Percentiles rank a stretch among this genome's conserved stretches.
These are phyloP conservation scores for Aspergillus oerlinghausenensis DNA, from an alignment of 2,329 filamentous ascomycete species.

Conservation along the genomic window DNA sequence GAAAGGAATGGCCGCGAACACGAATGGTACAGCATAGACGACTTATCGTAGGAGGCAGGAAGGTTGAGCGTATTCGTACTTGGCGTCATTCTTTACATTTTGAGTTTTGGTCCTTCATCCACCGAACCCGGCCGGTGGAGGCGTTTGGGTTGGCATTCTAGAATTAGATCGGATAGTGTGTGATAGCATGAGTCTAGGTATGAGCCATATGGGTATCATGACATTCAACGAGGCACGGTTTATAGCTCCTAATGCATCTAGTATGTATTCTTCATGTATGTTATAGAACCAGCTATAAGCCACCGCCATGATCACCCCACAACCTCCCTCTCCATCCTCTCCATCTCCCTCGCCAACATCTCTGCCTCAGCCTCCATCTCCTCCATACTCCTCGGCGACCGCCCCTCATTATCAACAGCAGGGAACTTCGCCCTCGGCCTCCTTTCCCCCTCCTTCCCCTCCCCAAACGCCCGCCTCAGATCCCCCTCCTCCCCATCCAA, in stretches of 20 bases:
- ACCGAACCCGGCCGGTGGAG: conserved; percentile 1
- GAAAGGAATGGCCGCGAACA: conserved; percentile 38
- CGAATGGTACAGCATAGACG: conserved; percentile 1
- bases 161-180: conserved; percentile 3
- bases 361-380: conserved; percentile 79
- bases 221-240: conserved; percentile 1
- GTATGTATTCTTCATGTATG: background rate
- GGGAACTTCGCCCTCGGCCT: conserved; percentile 57
- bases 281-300: background rate
- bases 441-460: conserved; percentile 36
- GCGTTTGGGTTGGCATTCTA: conserved; percentile 3
- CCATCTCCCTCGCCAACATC: conserved; percentile 57
- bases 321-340: conserved; percentile 37
- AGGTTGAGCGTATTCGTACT: conserved; percentile 6
- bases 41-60: conserved; percentile 2
- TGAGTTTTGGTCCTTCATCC: background rate
- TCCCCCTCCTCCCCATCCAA: conserved; percentile 84
- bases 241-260: background rate
- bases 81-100: conserved; percentile 1
- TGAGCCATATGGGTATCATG: background rate
- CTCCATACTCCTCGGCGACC: conserved; percentile 62
- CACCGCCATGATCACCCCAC: conserved; percentile 21
- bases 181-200: background rate
- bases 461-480: conserved; percentile 66
- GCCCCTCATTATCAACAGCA: conserved; percentile 64